Base-by-base conservation (phyloP, 768 basidiomycete species). In the Tricholoma terreum region DNA sequence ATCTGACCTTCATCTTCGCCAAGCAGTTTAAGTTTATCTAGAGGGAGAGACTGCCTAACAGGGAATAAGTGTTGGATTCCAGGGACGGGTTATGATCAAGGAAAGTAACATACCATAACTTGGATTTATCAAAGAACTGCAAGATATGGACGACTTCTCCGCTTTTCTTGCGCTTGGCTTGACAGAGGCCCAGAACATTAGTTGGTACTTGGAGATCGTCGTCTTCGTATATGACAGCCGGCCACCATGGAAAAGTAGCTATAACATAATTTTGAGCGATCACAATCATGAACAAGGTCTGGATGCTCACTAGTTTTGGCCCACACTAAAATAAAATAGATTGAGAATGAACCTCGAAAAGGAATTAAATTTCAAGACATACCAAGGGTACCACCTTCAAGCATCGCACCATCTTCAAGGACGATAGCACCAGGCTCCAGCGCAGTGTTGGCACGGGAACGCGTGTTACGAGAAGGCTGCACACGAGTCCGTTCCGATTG, bases 181-280 rank as follows among this genome's bases (percentile, higher is more conserved):
- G 69, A 57, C 65, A 66, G 31, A 57, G 61, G 34, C 63, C 46
- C 27, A 67, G 45, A 51, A 80, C 71, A 30, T 75, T 74, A 21
- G 52, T 43, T 34, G 89, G 89, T n/a, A 93, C 79, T 0, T 67
- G 68, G 1, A 75, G 69, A 48, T 87, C 82, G 38, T 85, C 82
- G 8, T 81, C 79, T 22, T 86, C 84, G 52, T 80, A 86, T 14
- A 94, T 80, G 8, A 90, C 84, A 8, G 87, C 94, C 38, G 94
- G 91, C 86, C 89, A 96, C 86, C 86, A 95, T 1, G 94, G 94
- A 63, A 78, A 94, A 0, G 85, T 81, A 34, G 75, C 91, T 92
- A 56, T n/a, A 24, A 50, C 48, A 52, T 50, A 62, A 49, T 48
- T 53, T 48, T 42, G 43, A 46, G 19, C 17, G 45, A 31, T 40